Evolutionary conservation across 176 grass and related monocot species (phyloP).

Genomic region (Avena eriantha): DNA sequence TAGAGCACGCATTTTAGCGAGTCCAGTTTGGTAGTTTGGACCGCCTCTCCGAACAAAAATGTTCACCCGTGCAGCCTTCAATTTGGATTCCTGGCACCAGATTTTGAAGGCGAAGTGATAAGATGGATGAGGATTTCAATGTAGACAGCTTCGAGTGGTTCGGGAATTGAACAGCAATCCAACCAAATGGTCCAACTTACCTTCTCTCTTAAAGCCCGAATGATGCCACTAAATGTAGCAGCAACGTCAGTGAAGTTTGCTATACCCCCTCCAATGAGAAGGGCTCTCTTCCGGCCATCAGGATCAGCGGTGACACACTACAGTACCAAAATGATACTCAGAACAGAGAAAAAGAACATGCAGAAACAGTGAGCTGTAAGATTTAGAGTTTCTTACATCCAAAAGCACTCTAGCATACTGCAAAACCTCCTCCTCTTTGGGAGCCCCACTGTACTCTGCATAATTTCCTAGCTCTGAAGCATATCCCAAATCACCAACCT

Average conservation of each 20-base stretch:
- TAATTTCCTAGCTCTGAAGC: conserved; percentile 96
- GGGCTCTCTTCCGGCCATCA: conserved; percentile 89
- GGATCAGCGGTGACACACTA: conserved; percentile 88
- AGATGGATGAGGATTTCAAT: conserved; percentile 44
- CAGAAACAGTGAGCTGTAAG: neutral
- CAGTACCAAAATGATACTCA: conserved; percentile 11
- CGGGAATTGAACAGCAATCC: conserved; percentile 25
- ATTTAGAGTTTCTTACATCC: conserved; percentile 60
- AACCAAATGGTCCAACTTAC: conserved; percentile 38
- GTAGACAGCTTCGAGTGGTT: conserved; percentile 28
- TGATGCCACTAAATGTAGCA: conserved; percentile 91
- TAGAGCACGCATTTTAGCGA: conserved; percentile 90
- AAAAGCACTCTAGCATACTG: conserved; percentile 96
- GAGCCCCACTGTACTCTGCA: conserved; percentile 95
- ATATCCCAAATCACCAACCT: conserved; percentile 97
- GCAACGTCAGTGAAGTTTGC: conserved; percentile 98
- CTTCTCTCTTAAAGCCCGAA: conserved; percentile 94
- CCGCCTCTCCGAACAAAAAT: conserved; percentile 95
- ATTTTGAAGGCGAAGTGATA: conserved; percentile 28
- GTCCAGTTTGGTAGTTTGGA: conserved; percentile 93
- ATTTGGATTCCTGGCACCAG: conserved; percentile 75
- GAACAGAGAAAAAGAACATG: neutral
- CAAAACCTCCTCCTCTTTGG: conserved; percentile 93
- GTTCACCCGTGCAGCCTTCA: conserved; percentile 89
- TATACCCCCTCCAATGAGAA: conserved; percentile 94